These are phyloP conservation scores for Globisporangium recalcitrans DNA, from an alignment of 352 stramenopile species.

Conservation along the genomic window DNA sequence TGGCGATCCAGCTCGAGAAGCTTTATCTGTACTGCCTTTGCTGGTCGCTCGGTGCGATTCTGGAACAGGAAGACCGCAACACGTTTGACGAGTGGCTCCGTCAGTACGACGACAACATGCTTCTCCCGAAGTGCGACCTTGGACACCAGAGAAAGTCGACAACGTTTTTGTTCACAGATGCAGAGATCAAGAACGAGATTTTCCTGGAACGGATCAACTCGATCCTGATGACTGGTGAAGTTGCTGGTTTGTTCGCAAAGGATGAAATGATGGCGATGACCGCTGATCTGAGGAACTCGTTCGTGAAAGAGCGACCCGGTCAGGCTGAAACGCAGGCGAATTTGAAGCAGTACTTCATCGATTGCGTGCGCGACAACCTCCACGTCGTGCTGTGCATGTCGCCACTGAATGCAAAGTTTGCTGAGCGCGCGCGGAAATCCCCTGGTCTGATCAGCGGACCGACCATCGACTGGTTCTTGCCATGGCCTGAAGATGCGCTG, in stretches of 20 bases:
- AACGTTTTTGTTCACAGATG: conserved; percentile 98
- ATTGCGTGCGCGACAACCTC: conserved; percentile 97
- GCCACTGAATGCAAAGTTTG: conserved; percentile 97
- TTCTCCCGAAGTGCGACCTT: conserved; percentile 90
- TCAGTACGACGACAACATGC: conserved; percentile 85
- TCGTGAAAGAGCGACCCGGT: conserved; percentile 92
- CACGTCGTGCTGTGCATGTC: conserved; percentile 99
- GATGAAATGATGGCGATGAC: conserved; percentile 99
- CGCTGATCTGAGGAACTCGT: conserved; percentile 92
- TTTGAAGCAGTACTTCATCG: conserved; percentile 97
- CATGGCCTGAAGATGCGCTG: conserved; percentile 97
- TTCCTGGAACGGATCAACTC: conserved; percentile 99
- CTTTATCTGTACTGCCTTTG: conserved; percentile 96
- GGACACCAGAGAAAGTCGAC: conserved; percentile 93
- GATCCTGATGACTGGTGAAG: conserved; percentile 97
- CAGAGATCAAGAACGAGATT: conserved; percentile 99
- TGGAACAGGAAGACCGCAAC: conserved; percentile 94
- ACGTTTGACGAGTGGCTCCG: conserved; percentile 96
- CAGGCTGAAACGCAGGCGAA: conserved; percentile 95
- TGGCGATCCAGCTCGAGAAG: conserved; percentile 89
- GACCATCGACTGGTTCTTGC: conserved; percentile 99
- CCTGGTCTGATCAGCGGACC: conserved; percentile 94
- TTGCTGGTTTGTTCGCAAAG: conserved; percentile 97
- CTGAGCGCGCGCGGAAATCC: conserved; percentile 95
- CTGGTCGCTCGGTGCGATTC: conserved; percentile 94